These are phyloP conservation scores for Cyberlindnera lachancei DNA, from an alignment of 805 yeast genomes.

Conservation along the genomic window DNA sequence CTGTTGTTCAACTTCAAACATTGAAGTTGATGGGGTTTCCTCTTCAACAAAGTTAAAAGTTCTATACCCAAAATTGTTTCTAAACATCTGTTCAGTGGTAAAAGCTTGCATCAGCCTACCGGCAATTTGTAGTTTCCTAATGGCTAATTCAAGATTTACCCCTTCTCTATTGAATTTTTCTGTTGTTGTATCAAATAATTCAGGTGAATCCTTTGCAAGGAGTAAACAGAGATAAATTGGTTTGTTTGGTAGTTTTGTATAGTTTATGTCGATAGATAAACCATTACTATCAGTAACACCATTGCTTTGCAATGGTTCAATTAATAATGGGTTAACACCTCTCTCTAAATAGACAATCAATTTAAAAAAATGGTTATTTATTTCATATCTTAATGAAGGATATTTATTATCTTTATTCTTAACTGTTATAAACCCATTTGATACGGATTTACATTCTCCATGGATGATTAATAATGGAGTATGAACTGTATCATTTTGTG, in stretches of 20 bases:
- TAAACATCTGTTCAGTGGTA: conserved; percentile 83
- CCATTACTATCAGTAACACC: conserved; percentile 11
- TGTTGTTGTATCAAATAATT: conserved; percentile 61
- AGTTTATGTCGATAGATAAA: conserved; percentile 30
- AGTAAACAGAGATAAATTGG: conserved; percentile 78
- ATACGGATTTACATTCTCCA: conserved; percentile 30
- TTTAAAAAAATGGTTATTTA: conserved; percentile 66
- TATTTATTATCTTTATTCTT: conserved; percentile 32
- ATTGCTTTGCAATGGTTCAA: conserved; percentile 38
- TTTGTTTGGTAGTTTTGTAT: conserved; percentile 57
- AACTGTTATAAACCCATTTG: conserved; percentile 33
- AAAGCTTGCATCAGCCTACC: conserved; percentile 87
- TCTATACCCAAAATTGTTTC: conserved; percentile 71
- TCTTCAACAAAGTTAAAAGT: conserved; percentile 72
- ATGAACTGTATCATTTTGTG: conserved; percentile 29
- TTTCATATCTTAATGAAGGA: conserved; percentile 68
- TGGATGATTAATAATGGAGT: conserved; percentile 44
- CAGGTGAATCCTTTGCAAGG: conserved; percentile 69
- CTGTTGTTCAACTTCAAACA: conserved; percentile 39
- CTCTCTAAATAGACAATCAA: conserved; percentile 63
- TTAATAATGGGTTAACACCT: conserved; percentile 52
- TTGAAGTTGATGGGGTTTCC: conserved; percentile 43
- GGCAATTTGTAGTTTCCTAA: conserved; percentile 68
- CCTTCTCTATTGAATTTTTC: conserved; percentile 45
- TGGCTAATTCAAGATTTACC: conserved; percentile 61